phyloP scores from a whole-genome alignment of 345 rosid genomes.

The Salix caprea region DNA sequence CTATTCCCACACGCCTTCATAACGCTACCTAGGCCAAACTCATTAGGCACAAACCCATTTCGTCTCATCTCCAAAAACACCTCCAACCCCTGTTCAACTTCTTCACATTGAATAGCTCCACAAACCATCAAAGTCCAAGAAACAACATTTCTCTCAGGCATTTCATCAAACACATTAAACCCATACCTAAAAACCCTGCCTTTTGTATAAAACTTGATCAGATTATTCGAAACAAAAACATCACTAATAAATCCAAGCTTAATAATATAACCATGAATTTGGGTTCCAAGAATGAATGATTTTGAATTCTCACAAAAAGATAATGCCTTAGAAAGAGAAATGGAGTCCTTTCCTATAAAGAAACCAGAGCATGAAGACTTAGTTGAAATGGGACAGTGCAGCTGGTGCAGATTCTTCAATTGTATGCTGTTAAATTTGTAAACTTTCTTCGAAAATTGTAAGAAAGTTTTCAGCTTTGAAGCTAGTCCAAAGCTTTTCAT shows the following conservation, averaged over 20 bases:
- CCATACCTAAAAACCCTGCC: conserved; percentile 18
- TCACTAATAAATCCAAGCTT: conserved; percentile 27
- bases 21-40: conserved; percentile 35
- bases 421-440: too few relatives aligned
- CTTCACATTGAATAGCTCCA: conserved; percentile 12
- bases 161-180: conserved; percentile 31
- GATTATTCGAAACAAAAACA: conserved; percentile 29
- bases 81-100: conserved; percentile 17
- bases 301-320: conserved; percentile 12
- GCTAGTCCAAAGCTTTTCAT: too few relatives aligned
- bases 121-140: conserved; percentile 41
- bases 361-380: not conserved
- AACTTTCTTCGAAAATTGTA: too few relatives aligned
- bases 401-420: too few relatives aligned
- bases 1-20: conserved; percentile 23
- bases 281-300: conserved; percentile 26
- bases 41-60: conserved; percentile 30
- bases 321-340: conserved; percentile 19
- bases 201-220: conserved; percentile 23
- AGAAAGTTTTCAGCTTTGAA: too few relatives aligned
- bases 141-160: conserved; percentile 32
- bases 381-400: too few relatives aligned
- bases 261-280: conserved; percentile 29
- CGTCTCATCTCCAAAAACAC: conserved; percentile 26
- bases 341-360: conserved; percentile 11